phyloP scores from a whole-genome alignment of 1,284 basidiomycete genomes.

The Afroboletus lepidellus region DNA sequence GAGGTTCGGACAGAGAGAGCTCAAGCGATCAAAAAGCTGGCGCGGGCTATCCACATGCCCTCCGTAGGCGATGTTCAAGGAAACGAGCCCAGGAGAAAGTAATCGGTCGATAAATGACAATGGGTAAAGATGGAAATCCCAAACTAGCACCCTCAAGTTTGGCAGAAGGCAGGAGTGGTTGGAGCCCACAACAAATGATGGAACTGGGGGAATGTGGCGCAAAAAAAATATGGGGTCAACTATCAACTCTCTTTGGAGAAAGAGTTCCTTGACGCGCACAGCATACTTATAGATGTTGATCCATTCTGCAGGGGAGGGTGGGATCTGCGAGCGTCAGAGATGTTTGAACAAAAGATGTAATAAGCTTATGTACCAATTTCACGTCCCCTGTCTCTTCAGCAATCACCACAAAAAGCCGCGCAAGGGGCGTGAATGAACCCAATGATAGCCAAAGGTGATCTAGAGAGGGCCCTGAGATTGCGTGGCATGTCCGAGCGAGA shows the following conservation, averaged over 20 bases:
- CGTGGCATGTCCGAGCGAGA: not conserved
- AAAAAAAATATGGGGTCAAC: not conserved
- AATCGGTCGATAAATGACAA: not conserved
- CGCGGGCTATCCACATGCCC: not conserved
- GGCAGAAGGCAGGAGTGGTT: not conserved
- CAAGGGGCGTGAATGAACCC: conserved; percentile 5
- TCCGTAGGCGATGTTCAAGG: not conserved
- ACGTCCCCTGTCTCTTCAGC: too few species aligned
- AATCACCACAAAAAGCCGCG: not conserved
- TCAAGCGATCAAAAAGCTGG: not conserved
- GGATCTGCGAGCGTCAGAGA: not conserved
- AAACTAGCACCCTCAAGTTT: not conserved
- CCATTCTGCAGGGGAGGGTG: not conserved
- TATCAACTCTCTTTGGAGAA: not conserved
- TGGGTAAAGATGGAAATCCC: not conserved
- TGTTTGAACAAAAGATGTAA: not conserved
- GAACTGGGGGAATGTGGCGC: not conserved
- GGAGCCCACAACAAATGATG: not conserved
- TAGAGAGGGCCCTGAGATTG: not conserved
- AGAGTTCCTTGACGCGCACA: not conserved
- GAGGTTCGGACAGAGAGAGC: not conserved
- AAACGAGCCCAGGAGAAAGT: not conserved
- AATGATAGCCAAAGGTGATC: not conserved
- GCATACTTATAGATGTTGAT: not conserved
- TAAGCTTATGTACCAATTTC: not conserved